Percentiles rank a stretch among this genome's conserved stretches.
Evolutionary conservation across 2,329 filamentous ascomycete species (phyloP).

Genomic region (Penicillium sp.): DNA sequence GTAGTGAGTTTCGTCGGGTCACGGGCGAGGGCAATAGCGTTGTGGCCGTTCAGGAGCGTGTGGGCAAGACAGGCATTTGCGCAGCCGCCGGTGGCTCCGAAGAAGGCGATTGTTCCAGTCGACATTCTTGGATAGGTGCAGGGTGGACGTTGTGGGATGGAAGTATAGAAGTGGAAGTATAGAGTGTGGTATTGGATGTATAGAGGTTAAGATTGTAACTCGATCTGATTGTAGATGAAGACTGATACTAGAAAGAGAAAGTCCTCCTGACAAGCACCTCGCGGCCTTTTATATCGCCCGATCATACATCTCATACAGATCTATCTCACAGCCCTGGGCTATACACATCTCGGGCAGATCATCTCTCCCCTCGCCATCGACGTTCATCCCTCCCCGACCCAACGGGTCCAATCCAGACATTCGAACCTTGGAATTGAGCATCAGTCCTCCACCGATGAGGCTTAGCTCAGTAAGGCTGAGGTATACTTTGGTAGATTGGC

Average conservation of each 20-base stretch:
- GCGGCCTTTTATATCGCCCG: neutral
- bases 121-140: slow-evolving; percentile 7
- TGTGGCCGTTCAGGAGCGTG: slow-evolving; percentile 50
- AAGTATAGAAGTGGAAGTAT: neutral
- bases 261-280: neutral
- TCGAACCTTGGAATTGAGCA: neutral
- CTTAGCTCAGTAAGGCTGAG: neutral
- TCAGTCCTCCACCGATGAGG: no score
- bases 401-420: neutral
- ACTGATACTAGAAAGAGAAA: neutral
- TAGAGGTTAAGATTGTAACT: no score
- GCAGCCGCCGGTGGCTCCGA: slow-evolving; percentile 58
- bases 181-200: neutral
- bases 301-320: neutral
- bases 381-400: neutral
- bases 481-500: neutral
- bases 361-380: neutral
- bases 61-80: slow-evolving; percentile 48
- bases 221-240: no score
- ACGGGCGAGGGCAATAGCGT: slow-evolving; percentile 53
- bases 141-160: neutral
- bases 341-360: neutral
- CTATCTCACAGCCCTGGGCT: no score
- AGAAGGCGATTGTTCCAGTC: slow-evolving; percentile 51
- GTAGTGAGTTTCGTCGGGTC: slow-evolving; percentile 53